phyloP scores from a whole-genome alignment of 768 basidiomycete species.

The Pulveroboletus sp. region DNA sequence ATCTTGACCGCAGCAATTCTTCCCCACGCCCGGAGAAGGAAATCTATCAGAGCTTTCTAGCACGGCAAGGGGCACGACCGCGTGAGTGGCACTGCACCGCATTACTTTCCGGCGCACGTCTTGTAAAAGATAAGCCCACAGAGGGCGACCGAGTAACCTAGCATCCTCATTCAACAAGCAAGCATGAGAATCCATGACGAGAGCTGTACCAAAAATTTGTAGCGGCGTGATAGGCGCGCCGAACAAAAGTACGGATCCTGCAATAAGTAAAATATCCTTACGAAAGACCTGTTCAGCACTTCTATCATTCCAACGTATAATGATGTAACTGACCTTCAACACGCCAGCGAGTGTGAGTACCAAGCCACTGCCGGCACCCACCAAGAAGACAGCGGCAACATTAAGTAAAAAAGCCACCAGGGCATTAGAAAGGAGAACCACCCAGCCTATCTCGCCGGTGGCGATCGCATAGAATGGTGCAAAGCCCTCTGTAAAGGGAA shows the following conservation, averaged over 20 bases:
- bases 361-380: conserved; percentile 81
- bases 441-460: conserved; percentile 51
- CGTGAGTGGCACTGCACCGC: neutral
- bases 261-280: conserved; percentile 88
- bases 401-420: conserved; percentile 84
- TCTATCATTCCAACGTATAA: neutral
- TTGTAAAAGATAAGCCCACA: conserved; percentile 83
- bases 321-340: conserved; percentile 58
- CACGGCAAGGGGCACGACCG: neutral
- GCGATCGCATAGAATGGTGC: conserved; percentile 75
- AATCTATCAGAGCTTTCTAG: neutral
- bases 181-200: neutral
- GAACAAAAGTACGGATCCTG: conserved; percentile 85
- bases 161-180: neutral
- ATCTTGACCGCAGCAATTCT: neutral
- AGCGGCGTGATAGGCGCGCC: conserved; percentile 73
- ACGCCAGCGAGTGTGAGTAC: conserved; percentile 92
- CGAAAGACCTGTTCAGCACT: conserved; percentile 26
- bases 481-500: conserved; percentile 91
- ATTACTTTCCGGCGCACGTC: conserved; percentile 59
- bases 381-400: conserved; percentile 91
- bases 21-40: neutral
- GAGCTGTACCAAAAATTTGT: conserved; percentile 69
- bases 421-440: conserved; percentile 79
- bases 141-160: conserved; percentile 86